Conservation (phyloP, 2,329 filamentous ascomycete genomes). For the Westerdykella sp. region DNA sequence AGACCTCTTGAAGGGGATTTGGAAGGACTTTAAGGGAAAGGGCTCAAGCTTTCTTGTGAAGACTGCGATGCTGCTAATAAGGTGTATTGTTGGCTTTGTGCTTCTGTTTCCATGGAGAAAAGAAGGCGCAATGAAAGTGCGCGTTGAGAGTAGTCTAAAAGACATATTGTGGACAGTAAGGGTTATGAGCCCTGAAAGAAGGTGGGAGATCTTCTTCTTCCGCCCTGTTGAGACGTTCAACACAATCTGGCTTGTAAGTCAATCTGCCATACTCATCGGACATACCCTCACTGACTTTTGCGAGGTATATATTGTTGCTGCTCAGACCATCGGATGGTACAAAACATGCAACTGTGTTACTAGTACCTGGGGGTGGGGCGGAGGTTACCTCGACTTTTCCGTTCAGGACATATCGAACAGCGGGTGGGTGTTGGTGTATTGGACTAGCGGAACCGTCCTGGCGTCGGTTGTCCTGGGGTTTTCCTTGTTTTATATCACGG, state of each 20-base stretch:
- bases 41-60: constrained; percentile 4
- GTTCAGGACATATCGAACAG: constrained; percentile 27
- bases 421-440: constrained; percentile 23
- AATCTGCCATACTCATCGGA: no score
- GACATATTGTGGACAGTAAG: constrained; percentile 2
- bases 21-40: constrained; percentile 7
- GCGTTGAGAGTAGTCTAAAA: constrained; percentile 4
- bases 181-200: constrained; percentile 13
- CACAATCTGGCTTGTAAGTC: constrained; percentile 27
- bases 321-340: constrained; percentile 40
- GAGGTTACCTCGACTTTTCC: constrained; percentile 41
- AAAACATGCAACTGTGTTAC: constrained; percentile 41
- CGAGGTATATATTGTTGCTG: constrained; percentile 29
- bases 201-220: constrained; percentile 23
- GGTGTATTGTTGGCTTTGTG: constrained; percentile 2
- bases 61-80: constrained; percentile 6
- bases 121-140: constrained; percentile 2
- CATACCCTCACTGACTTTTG: no score
- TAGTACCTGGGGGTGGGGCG: constrained; percentile 31
- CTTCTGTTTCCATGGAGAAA: constrained; percentile 7
- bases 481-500: constrained; percentile 34
- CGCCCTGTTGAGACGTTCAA: constrained; percentile 34
- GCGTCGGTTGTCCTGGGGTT: constrained; percentile 25
- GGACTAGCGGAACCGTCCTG: constrained; percentile 28
- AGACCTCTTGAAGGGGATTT: constrained; percentile 3